These are phyloP conservation scores for Lithohypha guttulata DNA, from an alignment of 2,329 filamentous ascomycete species.

Conservation along the genomic window DNA sequence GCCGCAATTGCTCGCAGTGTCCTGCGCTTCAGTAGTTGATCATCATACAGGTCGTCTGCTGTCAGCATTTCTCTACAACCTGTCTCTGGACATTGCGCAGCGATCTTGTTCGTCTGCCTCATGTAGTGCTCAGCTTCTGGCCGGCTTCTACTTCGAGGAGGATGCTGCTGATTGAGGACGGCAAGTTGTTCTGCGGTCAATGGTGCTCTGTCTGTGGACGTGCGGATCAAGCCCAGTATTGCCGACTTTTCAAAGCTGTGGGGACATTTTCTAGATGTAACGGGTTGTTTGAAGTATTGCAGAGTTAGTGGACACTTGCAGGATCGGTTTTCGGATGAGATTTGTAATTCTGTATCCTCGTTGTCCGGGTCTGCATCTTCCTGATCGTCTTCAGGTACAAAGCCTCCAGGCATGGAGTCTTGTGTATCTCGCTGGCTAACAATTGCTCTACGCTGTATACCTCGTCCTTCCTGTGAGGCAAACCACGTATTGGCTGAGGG, in stretches of 20 bases:
- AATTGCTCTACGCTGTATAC: conserved; percentile 15
- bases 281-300: conserved; percentile 34
- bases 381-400: background rate
- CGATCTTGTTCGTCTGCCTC: background rate
- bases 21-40: conserved; percentile 31
- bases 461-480: conserved; percentile 34
- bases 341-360: conserved; percentile 33
- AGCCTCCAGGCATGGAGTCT: background rate
- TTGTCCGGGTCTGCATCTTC: conserved; percentile 21
- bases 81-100: conserved; percentile 28
- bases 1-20: conserved; percentile 28
- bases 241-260: conserved; percentile 40
- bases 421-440: conserved; percentile 13
- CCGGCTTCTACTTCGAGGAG: conserved; percentile 11
- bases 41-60: conserved; percentile 29
- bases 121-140: background rate
- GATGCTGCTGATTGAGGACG: conserved; percentile 13
- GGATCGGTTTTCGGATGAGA: conserved; percentile 35
- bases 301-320: conserved; percentile 40
- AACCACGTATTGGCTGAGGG: conserved; percentile 55
- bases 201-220: conserved; percentile 24
- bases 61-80: conserved; percentile 30
- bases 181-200: conserved; percentile 19
- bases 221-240: conserved; percentile 34
- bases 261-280: conserved; percentile 39